Percentiles rank a stretch among this genome's conserved stretches.
Evolutionary conservation across 169 alveolate species (phyloP).

Genomic region (Eimeria tenella): DNA sequence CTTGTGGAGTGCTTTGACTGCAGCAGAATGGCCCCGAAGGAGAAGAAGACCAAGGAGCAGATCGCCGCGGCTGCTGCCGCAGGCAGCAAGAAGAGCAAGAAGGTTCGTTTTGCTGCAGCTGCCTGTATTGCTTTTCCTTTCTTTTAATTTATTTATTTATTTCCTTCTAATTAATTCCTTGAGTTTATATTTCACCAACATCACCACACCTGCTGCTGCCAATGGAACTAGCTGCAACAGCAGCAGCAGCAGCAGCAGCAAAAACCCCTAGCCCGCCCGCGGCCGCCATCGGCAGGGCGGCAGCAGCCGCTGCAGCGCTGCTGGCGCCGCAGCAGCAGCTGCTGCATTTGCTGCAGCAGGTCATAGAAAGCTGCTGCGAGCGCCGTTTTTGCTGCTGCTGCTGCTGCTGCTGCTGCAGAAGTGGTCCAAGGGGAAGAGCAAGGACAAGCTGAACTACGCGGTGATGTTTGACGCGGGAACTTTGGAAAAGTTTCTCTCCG

Average conservation of each 20-base stretch:
- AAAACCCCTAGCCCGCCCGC: no score
- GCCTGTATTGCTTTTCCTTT: not conserved
- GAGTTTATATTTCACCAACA: no score
- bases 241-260: no score
- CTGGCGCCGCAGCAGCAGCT: no score
- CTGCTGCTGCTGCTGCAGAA: constrained; percentile 67
- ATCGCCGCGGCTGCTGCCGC: constrained; percentile 87
- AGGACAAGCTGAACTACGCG: constrained; percentile 97
- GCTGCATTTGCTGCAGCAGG: no score
- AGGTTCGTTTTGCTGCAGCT: constrained; percentile 49
- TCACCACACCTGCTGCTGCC: no score
- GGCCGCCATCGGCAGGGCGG: no score
- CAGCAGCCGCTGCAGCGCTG: no score
- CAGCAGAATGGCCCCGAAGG: constrained; percentile 82
- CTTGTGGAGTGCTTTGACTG: not conserved
- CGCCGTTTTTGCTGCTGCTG: no score
- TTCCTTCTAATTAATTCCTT: no score
- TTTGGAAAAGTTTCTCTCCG: constrained; percentile 92
- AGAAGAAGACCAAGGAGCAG: constrained; percentile 86
- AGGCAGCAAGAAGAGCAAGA: constrained; percentile 84
- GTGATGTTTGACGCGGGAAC: constrained; percentile 96
- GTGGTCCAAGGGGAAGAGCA: constrained; percentile 83
- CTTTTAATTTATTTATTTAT: not conserved
- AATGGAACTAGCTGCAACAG: no score
- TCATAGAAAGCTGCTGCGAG: not conserved